These are phyloP conservation scores for Earliella scabrosa DNA, from an alignment of 1,284 basidiomycete species.

Conservation along the genomic window DNA sequence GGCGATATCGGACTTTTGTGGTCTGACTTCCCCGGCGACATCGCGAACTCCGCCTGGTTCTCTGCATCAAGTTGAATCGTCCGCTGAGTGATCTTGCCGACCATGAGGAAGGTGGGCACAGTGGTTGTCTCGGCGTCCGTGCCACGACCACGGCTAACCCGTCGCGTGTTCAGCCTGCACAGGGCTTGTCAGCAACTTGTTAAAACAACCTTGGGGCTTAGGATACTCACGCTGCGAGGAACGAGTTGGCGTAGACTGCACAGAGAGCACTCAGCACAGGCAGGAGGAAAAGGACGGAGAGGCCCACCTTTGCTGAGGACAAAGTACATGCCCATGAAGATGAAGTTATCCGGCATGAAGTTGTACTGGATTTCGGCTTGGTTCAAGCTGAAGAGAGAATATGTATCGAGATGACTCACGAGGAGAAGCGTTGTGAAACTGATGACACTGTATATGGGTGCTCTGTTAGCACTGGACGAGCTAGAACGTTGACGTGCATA, in stretches of 20 bases:
- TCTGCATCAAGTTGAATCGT: constrained; percentile 19
- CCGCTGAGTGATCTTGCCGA: constrained; percentile 33
- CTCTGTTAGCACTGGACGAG: constrained; percentile 3
- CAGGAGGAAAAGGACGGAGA: not conserved
- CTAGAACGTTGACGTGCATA: constrained; percentile 28
- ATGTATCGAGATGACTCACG: constrained; percentile 40
- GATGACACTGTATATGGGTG: constrained; percentile 46
- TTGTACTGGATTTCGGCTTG: constrained; percentile 55
- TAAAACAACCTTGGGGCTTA: not conserved
- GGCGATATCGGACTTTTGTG: constrained; percentile 13
- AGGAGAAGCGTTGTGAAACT: constrained; percentile 61
- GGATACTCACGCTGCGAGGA: constrained; percentile 61
- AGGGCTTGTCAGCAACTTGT: not conserved
- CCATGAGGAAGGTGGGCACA: constrained; percentile 48
- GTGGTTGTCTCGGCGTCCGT: constrained; percentile 43
- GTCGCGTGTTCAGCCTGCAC: constrained; percentile 47
- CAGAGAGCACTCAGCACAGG: not conserved
- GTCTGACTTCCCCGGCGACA: constrained; percentile 14
- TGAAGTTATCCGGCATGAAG: constrained; percentile 54
- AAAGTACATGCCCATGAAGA: constrained; percentile 64
- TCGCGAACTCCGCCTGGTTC: not conserved
- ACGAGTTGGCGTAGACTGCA: constrained; percentile 69
- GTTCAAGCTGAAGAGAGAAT: no score
- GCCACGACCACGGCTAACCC: constrained; percentile 46
- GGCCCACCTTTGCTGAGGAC: constrained; percentile 62